A percentile compares a stretch with the other conserved stretches of the same genome.
Evolutionary conservation across 768 basidiomycete genomes (phyloP).

Genomic region (Russula ochroleuca): DNA sequence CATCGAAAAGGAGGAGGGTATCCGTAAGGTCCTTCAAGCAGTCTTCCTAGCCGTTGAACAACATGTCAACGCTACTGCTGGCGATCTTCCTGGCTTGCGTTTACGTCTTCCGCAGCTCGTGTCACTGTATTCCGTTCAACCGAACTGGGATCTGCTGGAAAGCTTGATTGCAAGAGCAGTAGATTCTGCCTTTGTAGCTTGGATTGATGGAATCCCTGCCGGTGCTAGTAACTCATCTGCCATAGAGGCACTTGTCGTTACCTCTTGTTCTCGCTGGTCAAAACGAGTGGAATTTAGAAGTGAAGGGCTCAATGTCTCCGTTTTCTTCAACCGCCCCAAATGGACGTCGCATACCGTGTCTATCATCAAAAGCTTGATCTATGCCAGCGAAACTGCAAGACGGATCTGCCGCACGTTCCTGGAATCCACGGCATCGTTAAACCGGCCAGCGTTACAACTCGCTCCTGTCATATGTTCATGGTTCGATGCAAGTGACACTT

Average conservation of each 20-base stretch:
- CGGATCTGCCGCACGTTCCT: conserved; percentile 28
- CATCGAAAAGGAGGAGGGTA: background rate
- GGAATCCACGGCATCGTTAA: conserved; percentile 17
- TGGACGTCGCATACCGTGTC: conserved; percentile 46
- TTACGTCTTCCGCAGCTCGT: conserved; percentile 19
- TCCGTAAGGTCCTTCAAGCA: conserved; percentile 9
- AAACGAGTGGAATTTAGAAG: conserved; percentile 1
- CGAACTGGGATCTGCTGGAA: conserved; percentile 8
- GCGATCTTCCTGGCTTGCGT: conserved; percentile 6
- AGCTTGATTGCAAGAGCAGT: conserved; percentile 17
- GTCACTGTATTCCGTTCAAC: conserved; percentile 16
- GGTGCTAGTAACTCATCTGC: background rate
- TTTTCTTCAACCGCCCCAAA: conserved; percentile 40
- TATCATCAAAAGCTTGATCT: conserved; percentile 45
- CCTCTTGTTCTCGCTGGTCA: conserved; percentile 18
- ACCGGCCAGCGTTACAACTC: conserved; percentile 22
- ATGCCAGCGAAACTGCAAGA: conserved; percentile 33
- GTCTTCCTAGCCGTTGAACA: conserved; percentile 18
- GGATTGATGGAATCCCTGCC: conserved; percentile 17
- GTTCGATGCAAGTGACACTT: conserved; percentile 18
- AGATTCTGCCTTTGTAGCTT: conserved; percentile 8
- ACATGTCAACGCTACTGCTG: background rate
- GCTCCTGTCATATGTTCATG: conserved; percentile 28
- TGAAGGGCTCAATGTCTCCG: conserved; percentile 32
- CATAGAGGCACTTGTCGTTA: conserved; percentile 13